phyloP scores from a whole-genome alignment of 108 stramenopile species.

The Cyclotella cryptica region DNA sequence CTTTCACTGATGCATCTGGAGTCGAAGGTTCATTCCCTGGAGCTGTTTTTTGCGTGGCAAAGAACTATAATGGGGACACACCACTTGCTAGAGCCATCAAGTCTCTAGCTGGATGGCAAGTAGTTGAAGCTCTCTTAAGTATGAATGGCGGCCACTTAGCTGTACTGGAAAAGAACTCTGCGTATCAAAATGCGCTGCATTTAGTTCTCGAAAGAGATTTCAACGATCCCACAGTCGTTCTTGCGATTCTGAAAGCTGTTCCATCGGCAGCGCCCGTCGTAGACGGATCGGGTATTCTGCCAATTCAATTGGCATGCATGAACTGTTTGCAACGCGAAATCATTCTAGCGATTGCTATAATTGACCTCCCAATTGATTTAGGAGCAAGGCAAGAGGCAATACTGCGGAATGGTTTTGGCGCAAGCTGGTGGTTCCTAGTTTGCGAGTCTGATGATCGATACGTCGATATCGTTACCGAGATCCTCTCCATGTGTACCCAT shows the following conservation, averaged over 20 bases:
- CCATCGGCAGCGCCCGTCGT: conserved; percentile 63
- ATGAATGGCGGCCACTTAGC: conserved; percentile 68
- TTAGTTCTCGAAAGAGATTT: conserved; percentile 64
- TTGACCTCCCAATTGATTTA: conserved; percentile 82
- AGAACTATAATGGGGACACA: conserved; percentile 71
- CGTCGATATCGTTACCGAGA: conserved; percentile 69
- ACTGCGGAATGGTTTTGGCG: conserved; percentile 62
- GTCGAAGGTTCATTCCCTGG: conserved; percentile 16
- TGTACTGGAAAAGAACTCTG: conserved; percentile 52
- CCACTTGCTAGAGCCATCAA: conserved; percentile 72
- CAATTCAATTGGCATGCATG: conserved; percentile 81
- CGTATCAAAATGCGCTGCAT: conserved; percentile 75
- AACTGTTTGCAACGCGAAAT: conserved; percentile 74
- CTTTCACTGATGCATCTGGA: conserved; percentile 16
- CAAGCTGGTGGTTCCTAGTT: conserved; percentile 84
- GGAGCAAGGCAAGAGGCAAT: conserved; percentile 60
- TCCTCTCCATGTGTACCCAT: conserved; percentile 76
- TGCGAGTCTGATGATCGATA: conserved; percentile 84
- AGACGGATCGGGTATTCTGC: conserved; percentile 72
- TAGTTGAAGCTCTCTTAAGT: conserved; percentile 72
- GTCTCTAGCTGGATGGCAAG: conserved; percentile 67
- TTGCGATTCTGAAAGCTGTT: conserved; percentile 76
- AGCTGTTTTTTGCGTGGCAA: conserved; percentile 40
- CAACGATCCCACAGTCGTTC: conserved; percentile 63
- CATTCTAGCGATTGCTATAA: conserved; percentile 78